These are phyloP conservation scores for Flammula alnicola DNA, from an alignment of 1,284 basidiomycete species.

Conservation along the genomic window DNA sequence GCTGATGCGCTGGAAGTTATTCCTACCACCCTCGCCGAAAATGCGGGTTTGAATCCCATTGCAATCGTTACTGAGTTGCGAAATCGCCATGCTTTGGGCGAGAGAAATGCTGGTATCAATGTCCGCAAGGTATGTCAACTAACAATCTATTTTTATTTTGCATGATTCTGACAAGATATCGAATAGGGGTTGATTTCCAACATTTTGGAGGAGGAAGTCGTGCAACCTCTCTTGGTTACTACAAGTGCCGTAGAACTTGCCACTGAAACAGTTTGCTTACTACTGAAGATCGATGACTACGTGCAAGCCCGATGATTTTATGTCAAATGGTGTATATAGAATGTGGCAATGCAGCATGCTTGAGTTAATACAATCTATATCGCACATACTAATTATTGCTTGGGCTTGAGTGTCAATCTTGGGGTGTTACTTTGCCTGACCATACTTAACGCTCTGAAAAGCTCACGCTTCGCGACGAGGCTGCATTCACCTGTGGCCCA, in stretches of 20 bases:
- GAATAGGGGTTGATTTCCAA: constrained; percentile 91
- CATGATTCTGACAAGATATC: constrained; percentile 8
- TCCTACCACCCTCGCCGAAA: constrained; percentile 97
- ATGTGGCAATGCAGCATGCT: constrained; percentile 1
- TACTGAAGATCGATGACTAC: constrained; percentile 98
- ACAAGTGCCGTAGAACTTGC: constrained; percentile 96
- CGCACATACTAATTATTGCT: background rate
- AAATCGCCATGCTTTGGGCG: constrained; percentile 95
- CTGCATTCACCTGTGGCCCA: too few species aligned
- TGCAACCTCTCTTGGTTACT: constrained; percentile 94
- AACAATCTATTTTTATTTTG: background rate
- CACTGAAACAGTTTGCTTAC: constrained; percentile 96
- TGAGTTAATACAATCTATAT: background rate
- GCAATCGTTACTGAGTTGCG: constrained; percentile 97
- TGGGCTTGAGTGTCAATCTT: too few species aligned
- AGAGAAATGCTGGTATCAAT: constrained; percentile 96
- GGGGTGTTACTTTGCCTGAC: too few species aligned
- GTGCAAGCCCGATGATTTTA: constrained; percentile 63
- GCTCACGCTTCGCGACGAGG: too few species aligned
- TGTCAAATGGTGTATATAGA: background rate
- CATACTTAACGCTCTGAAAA: too few species aligned
- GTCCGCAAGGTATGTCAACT: constrained; percentile 80
- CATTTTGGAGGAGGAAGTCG: constrained; percentile 96
- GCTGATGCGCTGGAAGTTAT: constrained; percentile 98
- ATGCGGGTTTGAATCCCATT: constrained; percentile 98